Evolutionary conservation across 1,284 basidiomycete species (phyloP), one percentile per base, ranked within the genome.

Genomic region (Leccinum griseonigrum): DNA sequence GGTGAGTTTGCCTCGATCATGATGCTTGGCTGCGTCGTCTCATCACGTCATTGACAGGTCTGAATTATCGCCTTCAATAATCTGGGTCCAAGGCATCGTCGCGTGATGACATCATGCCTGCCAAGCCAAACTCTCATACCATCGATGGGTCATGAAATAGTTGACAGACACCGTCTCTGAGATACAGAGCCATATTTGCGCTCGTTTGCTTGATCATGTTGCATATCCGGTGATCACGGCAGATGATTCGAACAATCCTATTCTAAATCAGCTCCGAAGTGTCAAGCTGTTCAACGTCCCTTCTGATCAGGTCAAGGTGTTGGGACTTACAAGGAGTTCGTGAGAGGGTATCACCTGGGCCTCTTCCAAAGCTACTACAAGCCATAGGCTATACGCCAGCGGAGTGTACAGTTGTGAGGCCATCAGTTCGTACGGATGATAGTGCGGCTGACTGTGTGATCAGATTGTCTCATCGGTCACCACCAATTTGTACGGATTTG

Each of bases 31-130:
- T 59, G 29, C 59, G 31, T 34, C 28, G 28, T 59, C 54, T 48
- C 58, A 57, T 63, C 13, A 61, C 57, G 53, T 57, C 26, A 34
- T 53, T 10, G 59, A 31, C 64, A 86, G 85, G 85, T 56, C 83
- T 98, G 58, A 98, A 98, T 77, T 88, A 91, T 75, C 89, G 87
- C 34, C 83, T 98, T 46, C 90, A 97, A 77, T 87, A 92, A 74
- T 80, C 88, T 54, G 88, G 85, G 8, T 90, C 90, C 32, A 90
- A 87, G 73, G 83, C 11, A 90, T 98, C 53, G 94, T 99, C 29
- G 97, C 97, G 0, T 99, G n/a, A n/a, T 99, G 80, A 95, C 77
- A 98, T 99, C 78, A 97, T 97, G 94, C 97, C 97, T 29, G 97
- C 97, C 3, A 79, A 93, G 6, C 98, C 95, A 7, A 92, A 97